phyloP scores from a whole-genome alignment of 768 basidiomycete species.

The Termitomyces sp. region DNA sequence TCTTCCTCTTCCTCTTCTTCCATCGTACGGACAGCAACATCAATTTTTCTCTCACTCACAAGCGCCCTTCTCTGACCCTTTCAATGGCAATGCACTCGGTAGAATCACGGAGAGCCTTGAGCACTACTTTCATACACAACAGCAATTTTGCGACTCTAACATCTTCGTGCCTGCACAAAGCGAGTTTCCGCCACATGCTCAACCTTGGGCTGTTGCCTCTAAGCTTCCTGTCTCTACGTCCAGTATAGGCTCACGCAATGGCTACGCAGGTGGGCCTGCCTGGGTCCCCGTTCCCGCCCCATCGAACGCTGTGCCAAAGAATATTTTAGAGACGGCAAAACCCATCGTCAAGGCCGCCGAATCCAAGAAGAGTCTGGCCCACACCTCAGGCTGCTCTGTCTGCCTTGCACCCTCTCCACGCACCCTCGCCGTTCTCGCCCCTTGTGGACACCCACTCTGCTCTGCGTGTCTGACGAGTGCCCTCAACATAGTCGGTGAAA shows the following conservation, averaged over 20 bases:
- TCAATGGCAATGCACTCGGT: constrained; percentile 31
- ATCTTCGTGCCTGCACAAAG: constrained; percentile 10
- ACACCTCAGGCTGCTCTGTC: constrained; percentile 52
- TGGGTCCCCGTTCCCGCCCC: constrained; percentile 20
- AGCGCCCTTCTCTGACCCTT: constrained; percentile 38
- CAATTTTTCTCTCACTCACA: constrained; percentile 23
- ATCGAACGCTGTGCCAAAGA: constrained; percentile 7
- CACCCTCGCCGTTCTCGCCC: constrained; percentile 63
- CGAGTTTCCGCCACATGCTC: constrained; percentile 10
- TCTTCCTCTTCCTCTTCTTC: constrained; percentile 19
- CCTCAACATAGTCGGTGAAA: constrained; percentile 87
- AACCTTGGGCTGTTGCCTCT: constrained; percentile 5
- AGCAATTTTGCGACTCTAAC: constrained; percentile 23
- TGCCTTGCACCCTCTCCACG: constrained; percentile 45
- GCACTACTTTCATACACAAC: constrained; percentile 40
- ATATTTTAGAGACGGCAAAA: background rate
- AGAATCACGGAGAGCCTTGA: constrained; percentile 40
- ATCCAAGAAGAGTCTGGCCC: constrained; percentile 6
- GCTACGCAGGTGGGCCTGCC: constrained; percentile 14
- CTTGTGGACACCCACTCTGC: constrained; percentile 76
- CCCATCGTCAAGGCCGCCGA: background rate
- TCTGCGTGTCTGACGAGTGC: constrained; percentile 82
- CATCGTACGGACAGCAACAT: constrained; percentile 23
- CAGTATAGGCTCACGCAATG: background rate
- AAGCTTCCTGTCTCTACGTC: constrained; percentile 2